Conservation (phyloP, 2,329 filamentous ascomycete species). For the Colletotrichum sp. region DNA sequence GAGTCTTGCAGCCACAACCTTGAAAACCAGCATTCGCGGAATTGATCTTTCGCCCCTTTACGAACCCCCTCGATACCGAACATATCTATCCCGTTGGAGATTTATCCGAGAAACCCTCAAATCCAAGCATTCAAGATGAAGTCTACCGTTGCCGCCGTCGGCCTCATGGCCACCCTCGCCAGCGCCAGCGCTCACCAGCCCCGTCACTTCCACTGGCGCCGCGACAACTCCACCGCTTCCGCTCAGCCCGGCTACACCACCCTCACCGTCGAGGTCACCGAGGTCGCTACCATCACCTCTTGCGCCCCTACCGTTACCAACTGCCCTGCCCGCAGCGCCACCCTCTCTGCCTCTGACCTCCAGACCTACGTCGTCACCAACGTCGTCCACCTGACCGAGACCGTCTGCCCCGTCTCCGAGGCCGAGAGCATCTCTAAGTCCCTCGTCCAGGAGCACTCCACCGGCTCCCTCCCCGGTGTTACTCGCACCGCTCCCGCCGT, state of each 20-base stretch:
- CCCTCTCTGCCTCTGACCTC: slow-evolving; percentile 40
- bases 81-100: background rate
- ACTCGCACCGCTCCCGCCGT: slow-evolving; percentile 36
- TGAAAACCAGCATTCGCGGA: slow-evolving; percentile 5
- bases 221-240: slow-evolving; percentile 23
- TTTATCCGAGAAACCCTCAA: background rate
- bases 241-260: slow-evolving; percentile 36
- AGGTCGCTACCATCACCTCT: slow-evolving; percentile 62
- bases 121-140: slow-evolving; percentile 48
- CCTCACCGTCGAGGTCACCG: slow-evolving; percentile 57
- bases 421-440: slow-evolving; percentile 45
- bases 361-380: slow-evolving; percentile 40
- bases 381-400: slow-evolving; percentile 43
- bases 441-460: slow-evolving; percentile 38
- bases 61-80: slow-evolving; percentile 7
- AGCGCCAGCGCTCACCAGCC: slow-evolving; percentile 46
- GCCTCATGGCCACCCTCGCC: slow-evolving; percentile 48
- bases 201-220: slow-evolving; percentile 34
- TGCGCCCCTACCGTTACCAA: slow-evolving; percentile 63
- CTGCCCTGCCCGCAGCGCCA: slow-evolving; percentile 50
- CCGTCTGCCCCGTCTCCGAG: slow-evolving; percentile 51
- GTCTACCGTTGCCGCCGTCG: slow-evolving; percentile 45
- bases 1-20: slow-evolving; percentile 23
- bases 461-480: slow-evolving; percentile 41
- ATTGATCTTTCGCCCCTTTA: slow-evolving; percentile 24